These are phyloP conservation scores for Botrytis galanthina DNA, from an alignment of 2,329 filamentous ascomycete genomes.

Conservation along the genomic window DNA sequence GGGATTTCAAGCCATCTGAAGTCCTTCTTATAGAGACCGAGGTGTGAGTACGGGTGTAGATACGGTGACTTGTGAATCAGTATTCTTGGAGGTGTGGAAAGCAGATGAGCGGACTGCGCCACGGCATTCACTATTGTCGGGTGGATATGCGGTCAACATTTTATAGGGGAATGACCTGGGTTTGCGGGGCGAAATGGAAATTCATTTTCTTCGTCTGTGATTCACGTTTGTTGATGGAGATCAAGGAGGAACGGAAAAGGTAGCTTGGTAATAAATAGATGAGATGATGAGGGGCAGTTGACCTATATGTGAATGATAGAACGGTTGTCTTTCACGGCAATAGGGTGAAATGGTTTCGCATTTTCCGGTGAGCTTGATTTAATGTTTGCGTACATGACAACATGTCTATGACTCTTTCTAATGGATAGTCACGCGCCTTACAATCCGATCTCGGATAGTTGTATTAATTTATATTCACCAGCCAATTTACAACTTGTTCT, in stretches of 20 bases:
- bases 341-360: neutral
- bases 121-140: neutral
- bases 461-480: neutral
- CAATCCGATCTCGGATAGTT: neutral
- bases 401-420: neutral
- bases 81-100: neutral
- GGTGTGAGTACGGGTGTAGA: neutral
- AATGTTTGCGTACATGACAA: neutral
- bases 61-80: constrained; percentile 14
- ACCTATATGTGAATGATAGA: neutral
- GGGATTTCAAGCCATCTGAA: neutral
- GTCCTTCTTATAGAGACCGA: constrained; percentile 1
- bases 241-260: neutral
- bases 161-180: neutral
- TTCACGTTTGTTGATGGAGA: neutral
- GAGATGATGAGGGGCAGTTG: neutral
- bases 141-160: neutral
- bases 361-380: neutral
- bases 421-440: neutral
- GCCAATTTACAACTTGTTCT: neutral
- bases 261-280: neutral
- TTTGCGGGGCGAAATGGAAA: neutral
- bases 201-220: neutral
- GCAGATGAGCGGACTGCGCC: constrained; percentile 3
- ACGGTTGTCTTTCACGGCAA: neutral